Conservation (phyloP, 1,284 basidiomycete species). For the Irpex sp. region DNA sequence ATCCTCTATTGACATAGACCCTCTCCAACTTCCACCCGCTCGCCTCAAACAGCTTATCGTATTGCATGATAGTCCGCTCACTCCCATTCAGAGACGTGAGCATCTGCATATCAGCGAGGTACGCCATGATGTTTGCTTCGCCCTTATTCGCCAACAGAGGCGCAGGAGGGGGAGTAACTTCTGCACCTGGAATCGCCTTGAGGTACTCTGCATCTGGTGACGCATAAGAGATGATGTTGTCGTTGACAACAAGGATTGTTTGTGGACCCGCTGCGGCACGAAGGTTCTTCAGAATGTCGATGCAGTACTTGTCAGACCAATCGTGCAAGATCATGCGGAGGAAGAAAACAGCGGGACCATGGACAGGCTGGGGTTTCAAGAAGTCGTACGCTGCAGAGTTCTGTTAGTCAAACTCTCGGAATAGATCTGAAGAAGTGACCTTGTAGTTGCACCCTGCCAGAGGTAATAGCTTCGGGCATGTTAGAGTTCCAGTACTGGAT, state of each 20-base stretch:
- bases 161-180: not conserved
- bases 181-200: constrained; percentile 6
- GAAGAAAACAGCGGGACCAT: constrained; percentile 20
- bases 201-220: not conserved
- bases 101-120: constrained; percentile 8
- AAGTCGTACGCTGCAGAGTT: constrained; percentile 21
- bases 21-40: not conserved
- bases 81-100: not conserved
- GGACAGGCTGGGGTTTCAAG: constrained; percentile 23
- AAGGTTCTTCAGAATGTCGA: constrained; percentile 21
- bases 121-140: constrained; percentile 2
- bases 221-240: constrained; percentile 8
- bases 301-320: constrained; percentile 18
- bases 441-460: constrained; percentile 9
- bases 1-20: not conserved
- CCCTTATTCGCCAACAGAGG: constrained; percentile 8
- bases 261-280: constrained; percentile 15
- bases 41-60: not conserved
- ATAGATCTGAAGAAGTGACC: not conserved
- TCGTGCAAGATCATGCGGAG: constrained; percentile 24
- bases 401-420: not conserved
- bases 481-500: constrained; percentile 3
- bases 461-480: not conserved
- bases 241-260: constrained; percentile 10
- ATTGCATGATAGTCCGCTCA: not conserved